Evolutionary conservation across 163 green algal species (phyloP).

Genomic region (Scenedesmus sp.): DNA sequence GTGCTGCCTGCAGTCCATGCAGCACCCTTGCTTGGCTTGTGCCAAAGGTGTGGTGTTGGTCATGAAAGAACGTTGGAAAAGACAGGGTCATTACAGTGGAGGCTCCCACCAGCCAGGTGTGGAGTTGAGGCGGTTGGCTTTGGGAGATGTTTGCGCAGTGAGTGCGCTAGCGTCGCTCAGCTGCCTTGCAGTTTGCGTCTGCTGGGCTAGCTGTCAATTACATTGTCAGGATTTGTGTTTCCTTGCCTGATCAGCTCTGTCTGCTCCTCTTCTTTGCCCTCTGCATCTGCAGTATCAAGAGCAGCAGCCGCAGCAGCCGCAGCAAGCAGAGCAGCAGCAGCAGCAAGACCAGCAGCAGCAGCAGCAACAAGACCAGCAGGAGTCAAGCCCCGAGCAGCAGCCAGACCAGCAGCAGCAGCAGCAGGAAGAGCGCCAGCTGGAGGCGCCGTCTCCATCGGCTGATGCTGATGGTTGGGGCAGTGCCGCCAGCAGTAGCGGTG

Average conservation of each 20-base stretch:
- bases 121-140: no score
- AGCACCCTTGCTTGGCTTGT: no score
- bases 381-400: neutral
- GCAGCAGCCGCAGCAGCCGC: neutral
- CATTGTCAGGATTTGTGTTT: no score
- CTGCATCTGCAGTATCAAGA: neutral
- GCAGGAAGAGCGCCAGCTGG: neutral
- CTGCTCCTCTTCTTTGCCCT: neutral
- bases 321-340: constrained; percentile 6
- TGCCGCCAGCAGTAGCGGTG: neutral
- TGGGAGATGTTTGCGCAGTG: no score
- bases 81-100: no score
- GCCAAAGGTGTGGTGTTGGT: no score
- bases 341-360: neutral
- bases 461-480: neutral
- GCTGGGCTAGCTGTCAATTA: no score
- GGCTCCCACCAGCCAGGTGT: no score
- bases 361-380: neutral
- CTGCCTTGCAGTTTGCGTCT: no score
- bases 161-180: no score
- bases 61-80: no score
- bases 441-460: neutral
- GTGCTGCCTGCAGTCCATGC: no score
- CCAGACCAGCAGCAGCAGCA: neutral
- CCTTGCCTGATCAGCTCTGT: neutral